These are phyloP conservation scores for Claviceps spartinae DNA, from an alignment of 2,329 filamentous ascomycete genomes.

Conservation along the genomic window DNA sequence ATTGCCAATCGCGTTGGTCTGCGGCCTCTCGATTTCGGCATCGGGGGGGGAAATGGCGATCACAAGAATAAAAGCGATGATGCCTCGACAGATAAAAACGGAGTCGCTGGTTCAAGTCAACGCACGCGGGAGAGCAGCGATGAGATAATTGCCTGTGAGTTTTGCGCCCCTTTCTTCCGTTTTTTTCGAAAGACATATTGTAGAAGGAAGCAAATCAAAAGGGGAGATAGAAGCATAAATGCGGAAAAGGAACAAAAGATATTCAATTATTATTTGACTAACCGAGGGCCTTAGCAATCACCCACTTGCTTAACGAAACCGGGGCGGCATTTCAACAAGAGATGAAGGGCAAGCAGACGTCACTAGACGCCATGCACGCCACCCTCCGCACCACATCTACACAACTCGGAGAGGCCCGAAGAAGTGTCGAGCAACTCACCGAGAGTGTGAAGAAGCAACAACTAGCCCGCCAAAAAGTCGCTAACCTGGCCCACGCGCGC, in stretches of 20 bases:
- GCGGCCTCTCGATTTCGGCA: slow-evolving; percentile 85
- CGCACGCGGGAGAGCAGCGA: slow-evolving; percentile 60
- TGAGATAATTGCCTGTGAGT: slow-evolving; percentile 67
- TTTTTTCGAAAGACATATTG: background rate
- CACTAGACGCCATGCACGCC: slow-evolving; percentile 68
- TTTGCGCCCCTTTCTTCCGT: background rate
- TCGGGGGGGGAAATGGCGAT: slow-evolving; percentile 52
- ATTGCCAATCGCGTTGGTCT: slow-evolving; percentile 85
- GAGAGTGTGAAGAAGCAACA: slow-evolving; percentile 49
- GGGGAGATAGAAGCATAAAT: too few relatives aligned
- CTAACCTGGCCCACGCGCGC: slow-evolving; percentile 62
- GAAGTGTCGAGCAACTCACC: slow-evolving; percentile 57
- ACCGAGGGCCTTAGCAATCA: slow-evolving; percentile 47
- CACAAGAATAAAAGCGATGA: slow-evolving; percentile 31
- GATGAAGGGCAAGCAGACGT: slow-evolving; percentile 69
- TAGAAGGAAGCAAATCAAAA: too few relatives aligned
- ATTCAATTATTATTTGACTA: background rate
- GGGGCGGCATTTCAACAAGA: slow-evolving; percentile 68
- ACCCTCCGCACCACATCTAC: slow-evolving; percentile 70
- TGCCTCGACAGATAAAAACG: slow-evolving; percentile 28
- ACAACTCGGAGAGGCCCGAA: slow-evolving; percentile 64
- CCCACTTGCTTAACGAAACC: slow-evolving; percentile 66
- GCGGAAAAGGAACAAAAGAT: background rate
- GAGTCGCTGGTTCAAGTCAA: slow-evolving; percentile 32
- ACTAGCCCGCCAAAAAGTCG: slow-evolving; percentile 56